Conservation (phyloP, 805 yeast species). For the Monosporozyma solicola region DNA sequence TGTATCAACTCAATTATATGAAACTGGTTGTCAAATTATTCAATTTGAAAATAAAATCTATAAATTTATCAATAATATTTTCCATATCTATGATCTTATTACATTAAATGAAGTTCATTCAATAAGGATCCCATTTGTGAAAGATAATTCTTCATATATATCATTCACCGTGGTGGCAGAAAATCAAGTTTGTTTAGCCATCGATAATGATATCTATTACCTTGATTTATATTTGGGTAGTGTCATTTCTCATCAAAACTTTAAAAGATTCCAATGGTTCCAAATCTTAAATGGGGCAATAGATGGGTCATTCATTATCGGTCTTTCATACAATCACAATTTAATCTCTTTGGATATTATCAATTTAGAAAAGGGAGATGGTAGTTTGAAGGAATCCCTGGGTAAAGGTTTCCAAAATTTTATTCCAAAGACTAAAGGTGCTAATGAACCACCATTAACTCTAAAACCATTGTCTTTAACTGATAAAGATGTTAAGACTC, state of each 20-base stretch:
- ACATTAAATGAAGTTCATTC: conserved; percentile 7
- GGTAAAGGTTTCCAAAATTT: conserved; percentile 43
- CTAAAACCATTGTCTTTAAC: conserved; percentile 25
- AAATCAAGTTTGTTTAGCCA: conserved; percentile 24
- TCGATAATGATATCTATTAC: conserved; percentile 21
- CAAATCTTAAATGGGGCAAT: conserved; percentile 5
- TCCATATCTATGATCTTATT: conserved; percentile 8
- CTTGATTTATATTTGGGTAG: conserved; percentile 19
- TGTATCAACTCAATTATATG: background rate
- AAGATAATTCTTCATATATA: conserved; percentile 4
- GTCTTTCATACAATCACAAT: conserved; percentile 5
- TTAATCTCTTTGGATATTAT: conserved; percentile 21
- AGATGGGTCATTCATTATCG: conserved; percentile 8
- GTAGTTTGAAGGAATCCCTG: conserved; percentile 57
- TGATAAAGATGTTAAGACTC: conserved; percentile 3
- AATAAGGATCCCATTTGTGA: conserved; percentile 21
- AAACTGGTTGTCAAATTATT: conserved; percentile 1
- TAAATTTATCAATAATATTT: conserved; percentile 3
- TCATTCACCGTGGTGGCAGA: conserved; percentile 24
- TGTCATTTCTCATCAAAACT: conserved; percentile 4
- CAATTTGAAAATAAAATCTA: conserved; percentile 7
- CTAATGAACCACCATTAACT: background rate
- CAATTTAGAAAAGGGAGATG: conserved; percentile 52
- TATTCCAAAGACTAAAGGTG: background rate
- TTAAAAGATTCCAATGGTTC: conserved; percentile 7